These are phyloP conservation scores for Sesbania bispinosa DNA, from an alignment of 306 rosid species.

Conservation along the genomic window DNA sequence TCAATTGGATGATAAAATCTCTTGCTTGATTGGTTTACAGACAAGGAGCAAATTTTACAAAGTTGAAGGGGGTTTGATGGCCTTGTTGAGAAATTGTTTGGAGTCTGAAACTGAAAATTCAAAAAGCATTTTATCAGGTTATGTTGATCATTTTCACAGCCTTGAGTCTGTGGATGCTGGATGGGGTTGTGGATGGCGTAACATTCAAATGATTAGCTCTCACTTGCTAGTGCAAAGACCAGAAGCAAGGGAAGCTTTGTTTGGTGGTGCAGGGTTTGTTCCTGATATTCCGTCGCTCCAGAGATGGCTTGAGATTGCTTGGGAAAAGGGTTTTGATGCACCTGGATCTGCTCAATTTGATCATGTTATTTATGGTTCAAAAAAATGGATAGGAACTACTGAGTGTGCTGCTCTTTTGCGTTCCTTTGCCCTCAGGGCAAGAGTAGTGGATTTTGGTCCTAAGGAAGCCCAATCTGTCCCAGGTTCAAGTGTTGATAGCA, in stretches of 20 bases:
- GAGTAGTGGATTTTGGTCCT: slow-evolving; percentile 85
- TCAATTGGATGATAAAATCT: slow-evolving; percentile 37
- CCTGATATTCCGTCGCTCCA: slow-evolving; percentile 77
- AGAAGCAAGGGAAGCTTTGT: slow-evolving; percentile 58
- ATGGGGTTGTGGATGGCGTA: slow-evolving; percentile 96
- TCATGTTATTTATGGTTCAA: slow-evolving; percentile 53
- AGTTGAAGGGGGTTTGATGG: slow-evolving; percentile 67
- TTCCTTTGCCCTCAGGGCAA: slow-evolving; percentile 64
- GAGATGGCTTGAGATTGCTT: slow-evolving; percentile 92
- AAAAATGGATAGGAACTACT: slow-evolving; percentile 78
- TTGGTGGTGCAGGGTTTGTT: slow-evolving; percentile 68
- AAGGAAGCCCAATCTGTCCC: slow-evolving; percentile 54
- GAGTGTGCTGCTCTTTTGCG: slow-evolving; percentile 80
- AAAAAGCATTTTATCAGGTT: slow-evolving; percentile 49
- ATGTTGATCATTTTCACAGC: slow-evolving; percentile 77
- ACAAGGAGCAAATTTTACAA: slow-evolving; percentile 37
- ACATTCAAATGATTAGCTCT: slow-evolving; percentile 77
- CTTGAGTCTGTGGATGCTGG: slow-evolving; percentile 60
- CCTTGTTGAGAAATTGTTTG: slow-evolving; percentile 61
- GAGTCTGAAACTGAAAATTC: slow-evolving; percentile 58
- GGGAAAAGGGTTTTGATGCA: slow-evolving; percentile 83
- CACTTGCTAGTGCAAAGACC: slow-evolving; percentile 58
- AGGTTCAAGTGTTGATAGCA: slow-evolving; percentile 44
- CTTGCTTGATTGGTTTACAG: slow-evolving; percentile 61
- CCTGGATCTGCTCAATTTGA: slow-evolving; percentile 60